A percentile compares a stretch with the other conserved stretches of the same genome.
phyloP scores from a whole-genome alignment of 768 basidiomycete species.

The Amanita pseudoporphyria region DNA sequence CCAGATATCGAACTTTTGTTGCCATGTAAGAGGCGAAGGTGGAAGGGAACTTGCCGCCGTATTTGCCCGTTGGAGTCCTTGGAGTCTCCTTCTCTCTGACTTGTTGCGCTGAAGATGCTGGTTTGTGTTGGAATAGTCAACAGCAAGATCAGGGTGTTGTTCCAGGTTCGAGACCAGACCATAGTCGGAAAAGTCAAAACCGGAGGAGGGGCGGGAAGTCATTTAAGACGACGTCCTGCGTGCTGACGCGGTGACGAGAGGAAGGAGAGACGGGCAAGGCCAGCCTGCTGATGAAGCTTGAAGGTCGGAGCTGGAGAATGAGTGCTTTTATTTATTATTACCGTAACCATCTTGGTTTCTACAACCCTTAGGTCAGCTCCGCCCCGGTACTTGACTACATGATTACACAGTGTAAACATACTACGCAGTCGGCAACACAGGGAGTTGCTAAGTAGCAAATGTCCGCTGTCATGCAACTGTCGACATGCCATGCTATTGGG shows the following conservation, averaged over 20 bases:
- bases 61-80: constrained; percentile 68
- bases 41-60: constrained; percentile 21
- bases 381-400: too few species aligned
- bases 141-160: constrained; percentile 40
- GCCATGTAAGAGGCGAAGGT: constrained; percentile 26
- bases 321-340: too few species aligned
- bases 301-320: too few species aligned
- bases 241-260: constrained; percentile 24
- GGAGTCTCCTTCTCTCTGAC: constrained; percentile 73
- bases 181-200: constrained; percentile 62
- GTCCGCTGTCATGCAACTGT: too few species aligned
- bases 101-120: constrained; percentile 72
- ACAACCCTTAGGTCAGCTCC: too few species aligned
- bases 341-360: too few species aligned
- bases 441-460: too few species aligned
- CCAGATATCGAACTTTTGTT: constrained; percentile 59
- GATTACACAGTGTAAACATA: too few species aligned
- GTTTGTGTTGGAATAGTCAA: constrained; percentile 17
- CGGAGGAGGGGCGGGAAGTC: constrained; percentile 38
- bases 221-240: constrained; percentile 31
- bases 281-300: constrained; percentile 13
- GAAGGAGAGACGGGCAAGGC: constrained; percentile 16
- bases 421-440: too few species aligned
- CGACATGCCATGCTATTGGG: too few species aligned
- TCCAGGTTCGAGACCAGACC: constrained; percentile 29